phyloP scores from a whole-genome alignment of 208 protist species.

The Vickermania ingenoplastis region DNA sequence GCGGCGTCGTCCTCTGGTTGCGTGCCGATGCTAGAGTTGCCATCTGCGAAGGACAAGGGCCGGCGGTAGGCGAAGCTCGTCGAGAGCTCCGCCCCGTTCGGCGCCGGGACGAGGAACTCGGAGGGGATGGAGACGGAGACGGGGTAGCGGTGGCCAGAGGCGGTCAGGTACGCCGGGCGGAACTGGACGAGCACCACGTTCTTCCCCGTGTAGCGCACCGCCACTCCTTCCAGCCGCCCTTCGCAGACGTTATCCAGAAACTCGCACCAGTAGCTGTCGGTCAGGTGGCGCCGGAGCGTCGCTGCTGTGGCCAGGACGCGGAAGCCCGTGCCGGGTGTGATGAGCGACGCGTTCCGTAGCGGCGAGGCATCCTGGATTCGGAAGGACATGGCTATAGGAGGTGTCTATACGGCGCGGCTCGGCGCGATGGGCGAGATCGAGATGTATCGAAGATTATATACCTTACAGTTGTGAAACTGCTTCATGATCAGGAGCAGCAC shows the following conservation, averaged over 20 bases:
- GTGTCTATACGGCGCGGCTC: not conserved
- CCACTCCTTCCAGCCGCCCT: conserved; percentile 71
- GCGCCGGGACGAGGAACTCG: conserved; percentile 67
- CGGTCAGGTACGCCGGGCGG: conserved; percentile 49
- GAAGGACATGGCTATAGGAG: conserved; percentile 23
- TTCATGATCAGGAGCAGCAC: no score
- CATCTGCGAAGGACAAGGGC: conserved; percentile 7
- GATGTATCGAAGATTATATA: no score
- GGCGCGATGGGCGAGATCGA: not conserved
- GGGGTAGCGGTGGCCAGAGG: conserved; percentile 76
- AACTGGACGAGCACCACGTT: conserved; percentile 84
- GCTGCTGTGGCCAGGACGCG: conserved; percentile 58
- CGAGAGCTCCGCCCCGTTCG: conserved; percentile 12
- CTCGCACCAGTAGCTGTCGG: conserved; percentile 86
- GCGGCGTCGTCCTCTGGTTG: not conserved
- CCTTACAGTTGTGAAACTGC: no score
- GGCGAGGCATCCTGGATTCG: conserved; percentile 13
- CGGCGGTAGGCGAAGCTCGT: conserved; percentile 29
- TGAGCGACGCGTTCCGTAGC: conserved; percentile 40
- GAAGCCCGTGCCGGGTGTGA: conserved; percentile 64
- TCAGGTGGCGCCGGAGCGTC: conserved; percentile 65
- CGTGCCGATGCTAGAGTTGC: conserved; percentile 3
- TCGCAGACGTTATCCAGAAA: conserved; percentile 85
- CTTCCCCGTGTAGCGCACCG: conserved; percentile 81
- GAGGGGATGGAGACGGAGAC: conserved; percentile 86